Evolutionary conservation across 2,329 filamentous ascomycete species (phyloP).

Genomic region (Aspergillus proliferans): DNA sequence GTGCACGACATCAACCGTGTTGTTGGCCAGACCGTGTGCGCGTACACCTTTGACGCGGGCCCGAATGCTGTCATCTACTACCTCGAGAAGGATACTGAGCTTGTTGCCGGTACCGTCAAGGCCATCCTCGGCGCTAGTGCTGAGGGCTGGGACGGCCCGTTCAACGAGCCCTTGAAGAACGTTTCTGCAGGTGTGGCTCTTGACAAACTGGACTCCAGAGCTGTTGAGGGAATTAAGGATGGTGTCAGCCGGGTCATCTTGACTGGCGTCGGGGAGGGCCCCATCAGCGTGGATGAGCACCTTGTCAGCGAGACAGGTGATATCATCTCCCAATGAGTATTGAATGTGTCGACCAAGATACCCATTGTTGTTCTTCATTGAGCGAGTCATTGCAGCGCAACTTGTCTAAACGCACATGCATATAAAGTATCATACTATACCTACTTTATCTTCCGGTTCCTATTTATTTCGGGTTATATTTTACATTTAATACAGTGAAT

Average conservation of each 20-base stretch:
- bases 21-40: conserved; percentile 73
- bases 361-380: background rate
- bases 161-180: conserved; percentile 49
- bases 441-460: background rate
- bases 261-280: conserved; percentile 86
- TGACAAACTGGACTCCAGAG: conserved; percentile 50
- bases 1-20: conserved; percentile 82
- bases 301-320: conserved; percentile 64
- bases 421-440: background rate
- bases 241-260: conserved; percentile 86
- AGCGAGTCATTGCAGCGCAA: background rate
- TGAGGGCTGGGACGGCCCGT: conserved; percentile 51
- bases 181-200: conserved; percentile 50
- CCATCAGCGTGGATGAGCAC: conserved; percentile 69
- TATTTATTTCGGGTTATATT: background rate
- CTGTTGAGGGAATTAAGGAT: conserved; percentile 61
- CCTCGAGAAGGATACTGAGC: conserved; percentile 66
- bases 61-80: conserved; percentile 98
- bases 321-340: conserved; percentile 20
- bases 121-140: conserved; percentile 60
- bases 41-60: conserved; percentile 96
- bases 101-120: conserved; percentile 74
- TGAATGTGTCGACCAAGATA: background rate
- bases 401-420: background rate
- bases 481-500: background rate